These are phyloP conservation scores for Domatiomyces globalis DNA, from an alignment of 2,329 filamentous ascomycete genomes.

Conservation along the genomic window DNA sequence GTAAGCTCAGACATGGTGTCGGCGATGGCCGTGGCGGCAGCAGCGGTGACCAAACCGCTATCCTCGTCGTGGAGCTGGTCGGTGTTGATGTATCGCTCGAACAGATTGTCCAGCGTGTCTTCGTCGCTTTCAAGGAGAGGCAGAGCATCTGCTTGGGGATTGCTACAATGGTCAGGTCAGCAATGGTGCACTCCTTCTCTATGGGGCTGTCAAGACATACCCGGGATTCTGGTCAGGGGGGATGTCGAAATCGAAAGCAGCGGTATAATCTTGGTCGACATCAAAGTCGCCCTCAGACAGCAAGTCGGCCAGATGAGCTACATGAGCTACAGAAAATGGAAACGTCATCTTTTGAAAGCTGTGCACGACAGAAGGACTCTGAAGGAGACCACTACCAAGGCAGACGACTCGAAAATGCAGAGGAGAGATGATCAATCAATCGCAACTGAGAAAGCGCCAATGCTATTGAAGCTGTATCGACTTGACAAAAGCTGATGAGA, in stretches of 20 bases:
- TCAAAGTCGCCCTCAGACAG: neutral
- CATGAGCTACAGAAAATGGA: neutral
- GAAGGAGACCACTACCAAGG: neutral
- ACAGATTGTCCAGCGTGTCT: neutral
- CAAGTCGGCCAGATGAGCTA: neutral
- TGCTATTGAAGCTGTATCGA: neutral
- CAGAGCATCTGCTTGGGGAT: neutral
- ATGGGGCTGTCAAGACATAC: neutral
- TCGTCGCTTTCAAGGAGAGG: neutral
- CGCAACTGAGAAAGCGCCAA: too few relatives aligned
- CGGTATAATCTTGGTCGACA: neutral
- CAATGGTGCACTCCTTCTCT: neutral
- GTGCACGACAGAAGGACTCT: neutral
- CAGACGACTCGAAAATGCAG: too few relatives aligned
- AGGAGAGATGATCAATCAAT: neutral
- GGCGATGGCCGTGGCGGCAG: constrained; percentile 2
- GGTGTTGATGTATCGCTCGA: neutral
- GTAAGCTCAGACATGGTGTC: neutral
- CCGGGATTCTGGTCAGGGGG: neutral
- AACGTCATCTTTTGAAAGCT: neutral
- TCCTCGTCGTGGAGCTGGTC: neutral
- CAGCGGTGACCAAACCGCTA: neutral
- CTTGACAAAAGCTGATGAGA: neutral
- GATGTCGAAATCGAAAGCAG: neutral
- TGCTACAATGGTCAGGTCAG: neutral